Evolutionary conservation across 768 basidiomycete species (phyloP), one percentile per base, ranked within the genome.

Genomic region (Multifurca ochricompacta): DNA sequence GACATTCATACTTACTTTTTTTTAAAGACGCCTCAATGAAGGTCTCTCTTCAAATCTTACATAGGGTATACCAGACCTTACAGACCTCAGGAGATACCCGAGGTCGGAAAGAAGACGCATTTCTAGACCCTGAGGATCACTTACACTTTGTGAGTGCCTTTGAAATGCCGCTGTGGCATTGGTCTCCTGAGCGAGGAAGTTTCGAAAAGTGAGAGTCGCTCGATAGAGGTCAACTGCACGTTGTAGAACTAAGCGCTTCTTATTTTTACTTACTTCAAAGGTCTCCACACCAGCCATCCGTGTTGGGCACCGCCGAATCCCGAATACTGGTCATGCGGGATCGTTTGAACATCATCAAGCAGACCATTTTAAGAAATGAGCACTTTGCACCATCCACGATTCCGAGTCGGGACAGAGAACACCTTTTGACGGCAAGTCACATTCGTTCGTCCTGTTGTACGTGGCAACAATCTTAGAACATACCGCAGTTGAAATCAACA

Each of bases 331-430:
- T 90, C 41, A 73, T 90, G 25, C 80, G 95, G 31, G 89, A 98
- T 67, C 74, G 95, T 46, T 76, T 95, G 59, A 81, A 90, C 66
- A 82, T 98, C 47, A 91, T 98, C 63, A 88, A 85, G 66, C 95
- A 98, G 71, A 87, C 90, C 63, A 82, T 98, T 27, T 73, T 97
- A 35, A 77, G 96, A 36, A 98, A 97, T 64, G 96, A 99, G 66
- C 93, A 98, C 68, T 99, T 99, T 70, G 91, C 91, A 2, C 94
- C 96, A 3, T 95, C 95, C 6, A 93, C 92, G 0, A 70, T 98
- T 35, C 89, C 92, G 37, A 93, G 91, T 14, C 80, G 83, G 48
- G 91, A 98, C 69, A 74, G 92, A 54, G 84, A 86, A 58, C 82
- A 83, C 52, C 83, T 96, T 52, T 84, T 98, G 42, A 96, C 95